Base-by-base conservation (phyloP, 2,329 filamentous ascomycete species). In the Epichloe baconii region DNA sequence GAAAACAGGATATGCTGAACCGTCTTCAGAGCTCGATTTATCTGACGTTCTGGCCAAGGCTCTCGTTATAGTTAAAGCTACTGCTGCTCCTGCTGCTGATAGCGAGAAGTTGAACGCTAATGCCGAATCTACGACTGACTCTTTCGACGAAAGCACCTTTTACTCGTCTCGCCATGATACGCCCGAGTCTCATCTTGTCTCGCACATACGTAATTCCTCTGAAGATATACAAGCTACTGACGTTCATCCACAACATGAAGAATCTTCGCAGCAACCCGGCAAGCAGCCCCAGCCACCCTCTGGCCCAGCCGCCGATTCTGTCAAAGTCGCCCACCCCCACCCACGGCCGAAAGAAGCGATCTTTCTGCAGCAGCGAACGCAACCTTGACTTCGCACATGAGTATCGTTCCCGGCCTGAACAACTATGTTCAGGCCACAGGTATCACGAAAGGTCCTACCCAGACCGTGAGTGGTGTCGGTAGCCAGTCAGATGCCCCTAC, bases 111-210 rank as follows among this genome's bases (percentile, higher is more conserved):
- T 68, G 53, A 58, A 59, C 67, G 69, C 72, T 74, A 76, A 83
- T 67, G 74, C 74, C 62, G 80, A 81, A 66, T 76, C 70, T 57
- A 70, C 78, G 63, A 86, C 77, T 76, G 87, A 91, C 67, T 93
- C 88, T 37, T 87, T 89, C 71, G 89, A 96, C 69, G 85, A 94
- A 66, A 89, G 94, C 64, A 93, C 89, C 41, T 95, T 95, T 68
- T 96, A 97, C 74, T 96, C 91, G 58, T 96, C 90, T 70, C 87
- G 85, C 71, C 84, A 90, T 73, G 86, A 90, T 66, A 95, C 89
- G 56, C 79, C 79, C 54, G 74, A 79, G 51, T 75, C 73, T 34
- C 71, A 69, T 47, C 68, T 71, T 53, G 70, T 71, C 40, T 69
- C 73, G 31, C 71, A 70, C 52, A 60, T 71, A 70, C 79, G 64